Evolutionary conservation across 2,329 filamentous ascomycete species (phyloP), one percentile per base, ranked within the genome.

Genomic region (Alternaria atra): DNA sequence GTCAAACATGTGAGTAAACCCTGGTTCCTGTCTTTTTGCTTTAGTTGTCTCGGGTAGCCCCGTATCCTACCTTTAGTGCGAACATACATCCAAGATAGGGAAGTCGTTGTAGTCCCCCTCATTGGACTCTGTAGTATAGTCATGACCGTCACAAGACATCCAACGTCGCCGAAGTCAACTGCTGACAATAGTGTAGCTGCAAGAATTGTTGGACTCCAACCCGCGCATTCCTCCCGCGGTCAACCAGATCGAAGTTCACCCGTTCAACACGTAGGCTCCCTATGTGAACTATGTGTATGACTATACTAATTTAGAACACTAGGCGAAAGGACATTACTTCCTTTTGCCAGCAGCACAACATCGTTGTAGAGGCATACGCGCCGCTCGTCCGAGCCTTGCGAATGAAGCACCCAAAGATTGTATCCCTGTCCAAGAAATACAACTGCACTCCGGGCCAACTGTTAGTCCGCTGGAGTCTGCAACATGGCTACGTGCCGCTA

Each of bases 221-320:
- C 89, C 90, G 0, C 83, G 84, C 0, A 84, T 91, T 46, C 76
- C 81, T 9, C 91, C 92, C 0, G 86, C 88, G 1, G 87, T 94
- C 52, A 94, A 94, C 71, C 92, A 95, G 80, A 90, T 94, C 69
- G 76, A 94, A 76, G 85, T 94, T 2, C 91, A 94, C 63, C 91
- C 91, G 0, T 95, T 94, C 85, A 93, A 48, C 15, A 50, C 46
- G 46, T 50, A 23, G 37, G 46, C 34, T 37, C n/a, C 46, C 30
- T 25, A 13, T 27, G 23, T 8, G 46, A 13, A 53, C 17, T 27
- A 17, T 8, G 7, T 53, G 37, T 25, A 35, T 4, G 20, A 37
- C 46, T 17, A 4, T 50, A 30, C 46, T 50, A 25, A 50, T 10
- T 0, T 95, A 94, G 85, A 92, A 50, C 75, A 93, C 90, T 25